phyloP scores from a whole-genome alignment of 306 rosid genomes.

The Abrus pulchellus region DNA sequence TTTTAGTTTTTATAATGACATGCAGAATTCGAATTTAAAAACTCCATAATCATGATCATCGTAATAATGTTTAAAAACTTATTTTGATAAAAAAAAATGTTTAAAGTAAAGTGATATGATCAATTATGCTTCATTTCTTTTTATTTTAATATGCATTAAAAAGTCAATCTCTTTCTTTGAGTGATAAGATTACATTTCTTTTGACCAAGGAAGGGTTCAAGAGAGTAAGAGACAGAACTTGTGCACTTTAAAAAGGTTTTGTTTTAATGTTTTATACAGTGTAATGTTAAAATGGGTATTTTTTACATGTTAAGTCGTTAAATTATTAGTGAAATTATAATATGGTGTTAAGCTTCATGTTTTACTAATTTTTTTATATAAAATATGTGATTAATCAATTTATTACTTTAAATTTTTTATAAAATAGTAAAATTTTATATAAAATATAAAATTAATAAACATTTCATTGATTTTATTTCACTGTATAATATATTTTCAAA shows the following conservation, averaged over 20 bases:
- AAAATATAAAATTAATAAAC: too few relatives aligned
- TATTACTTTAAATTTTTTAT: too few relatives aligned
- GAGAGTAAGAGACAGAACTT: neutral
- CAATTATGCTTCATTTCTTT: neutral
- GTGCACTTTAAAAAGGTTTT: neutral
- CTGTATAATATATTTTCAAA: too few relatives aligned
- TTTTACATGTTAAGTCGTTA: too few relatives aligned
- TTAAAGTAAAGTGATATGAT: conserved; percentile 13
- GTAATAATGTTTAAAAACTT: too few relatives aligned
- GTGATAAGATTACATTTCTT: neutral
- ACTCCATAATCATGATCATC: neutral
- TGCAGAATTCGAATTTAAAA: conserved; percentile 19
- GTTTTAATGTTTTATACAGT: neutral
- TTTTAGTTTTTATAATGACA: neutral
- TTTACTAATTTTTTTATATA: too few relatives aligned
- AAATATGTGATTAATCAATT: too few relatives aligned
- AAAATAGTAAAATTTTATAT: too few relatives aligned
- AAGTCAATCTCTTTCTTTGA: neutral
- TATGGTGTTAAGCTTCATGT: too few relatives aligned
- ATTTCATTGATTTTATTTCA: too few relatives aligned
- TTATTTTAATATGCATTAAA: neutral
- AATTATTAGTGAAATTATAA: too few relatives aligned
- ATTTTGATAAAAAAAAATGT: neutral
- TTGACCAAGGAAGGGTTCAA: neutral
- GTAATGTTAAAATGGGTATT: neutral